phyloP scores from a whole-genome alignment of 805 yeast species.

The Starmerella powellii region DNA sequence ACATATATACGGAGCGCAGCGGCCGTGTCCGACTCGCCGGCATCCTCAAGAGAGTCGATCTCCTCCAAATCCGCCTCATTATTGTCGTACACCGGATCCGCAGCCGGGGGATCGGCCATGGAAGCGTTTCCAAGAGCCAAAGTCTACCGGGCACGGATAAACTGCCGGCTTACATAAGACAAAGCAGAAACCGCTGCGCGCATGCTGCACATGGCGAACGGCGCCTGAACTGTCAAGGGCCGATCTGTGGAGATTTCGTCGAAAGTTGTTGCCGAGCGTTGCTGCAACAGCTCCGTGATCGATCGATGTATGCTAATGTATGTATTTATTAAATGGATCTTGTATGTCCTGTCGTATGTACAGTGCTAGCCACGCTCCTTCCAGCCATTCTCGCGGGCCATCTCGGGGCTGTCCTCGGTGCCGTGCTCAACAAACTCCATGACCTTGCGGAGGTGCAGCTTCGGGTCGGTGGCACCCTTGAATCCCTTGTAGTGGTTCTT shows the following conservation, averaged over 20 bases:
- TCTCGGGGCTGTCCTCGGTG: conserved; percentile 24
- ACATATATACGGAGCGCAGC: neutral
- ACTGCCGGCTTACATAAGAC: too few relatives aligned
- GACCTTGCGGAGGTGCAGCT: conserved; percentile 57
- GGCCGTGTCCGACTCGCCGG: neutral
- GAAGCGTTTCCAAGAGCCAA: too few relatives aligned
- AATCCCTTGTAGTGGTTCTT: conserved; percentile 60
- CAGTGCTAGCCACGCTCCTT: conserved; percentile 22
- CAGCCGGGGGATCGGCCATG: neutral
- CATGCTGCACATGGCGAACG: too few relatives aligned
- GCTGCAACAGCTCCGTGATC: too few relatives aligned
- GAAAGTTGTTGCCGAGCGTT: too few relatives aligned
- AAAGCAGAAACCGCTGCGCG: too few relatives aligned
- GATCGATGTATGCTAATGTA: too few relatives aligned
- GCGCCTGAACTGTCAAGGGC: too few relatives aligned
- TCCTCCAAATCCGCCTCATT: neutral
- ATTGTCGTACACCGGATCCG: neutral
- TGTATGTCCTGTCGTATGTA: too few relatives aligned
- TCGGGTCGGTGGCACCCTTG: conserved; percentile 59
- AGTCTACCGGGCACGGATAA: too few relatives aligned
- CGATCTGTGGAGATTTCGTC: too few relatives aligned
- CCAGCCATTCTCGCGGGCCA: conserved; percentile 23
- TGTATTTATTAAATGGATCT: too few relatives aligned
- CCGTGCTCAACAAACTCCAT: conserved; percentile 71
- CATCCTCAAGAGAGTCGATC: neutral